Evolutionary conservation across 768 basidiomycete genomes (phyloP).

Genomic region (Mycena kentingensis): DNA sequence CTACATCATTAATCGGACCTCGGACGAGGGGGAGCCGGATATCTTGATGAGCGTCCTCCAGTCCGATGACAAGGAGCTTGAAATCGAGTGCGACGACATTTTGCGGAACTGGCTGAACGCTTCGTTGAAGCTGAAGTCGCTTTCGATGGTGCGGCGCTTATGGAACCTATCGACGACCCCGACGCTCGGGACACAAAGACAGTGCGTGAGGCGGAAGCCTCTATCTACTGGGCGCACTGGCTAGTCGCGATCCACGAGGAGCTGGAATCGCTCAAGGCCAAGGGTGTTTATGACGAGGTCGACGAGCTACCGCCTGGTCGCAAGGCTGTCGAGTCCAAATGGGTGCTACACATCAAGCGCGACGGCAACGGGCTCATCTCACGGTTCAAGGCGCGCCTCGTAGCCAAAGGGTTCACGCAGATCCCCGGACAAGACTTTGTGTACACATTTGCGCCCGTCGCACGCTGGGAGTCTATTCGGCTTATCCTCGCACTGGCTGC

Average conservation of each 20-base stretch:
- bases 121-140: constrained; percentile 10
- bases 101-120: not conserved
- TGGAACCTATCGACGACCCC: constrained; percentile 15
- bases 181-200: constrained; percentile 12
- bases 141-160: constrained; percentile 7
- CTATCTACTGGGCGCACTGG: constrained; percentile 21
- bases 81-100: constrained; percentile 9
- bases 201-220: constrained; percentile 26
- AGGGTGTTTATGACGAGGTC: constrained; percentile 24
- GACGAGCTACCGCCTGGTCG: constrained; percentile 10
- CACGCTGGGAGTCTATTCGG: constrained; percentile 1
- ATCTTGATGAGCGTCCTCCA: constrained; percentile 8
- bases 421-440: constrained; percentile 2
- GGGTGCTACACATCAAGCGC: constrained; percentile 24
- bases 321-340: constrained; percentile 14
- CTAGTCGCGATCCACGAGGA: constrained; percentile 20
- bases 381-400: constrained; percentile 1
- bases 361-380: constrained; percentile 13
- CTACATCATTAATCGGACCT: no score
- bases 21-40: constrained; percentile 1
- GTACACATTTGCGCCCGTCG: constrained; percentile 7
- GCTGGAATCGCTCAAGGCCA: constrained; percentile 26
- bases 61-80: no score
- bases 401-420: constrained; percentile 7
- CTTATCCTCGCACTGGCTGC: not conserved